Evolutionary conservation across 495 filamentous ascomycete genomes (phyloP), one percentile per base, ranked within the genome.

Genomic region (Podospora comata): DNA sequence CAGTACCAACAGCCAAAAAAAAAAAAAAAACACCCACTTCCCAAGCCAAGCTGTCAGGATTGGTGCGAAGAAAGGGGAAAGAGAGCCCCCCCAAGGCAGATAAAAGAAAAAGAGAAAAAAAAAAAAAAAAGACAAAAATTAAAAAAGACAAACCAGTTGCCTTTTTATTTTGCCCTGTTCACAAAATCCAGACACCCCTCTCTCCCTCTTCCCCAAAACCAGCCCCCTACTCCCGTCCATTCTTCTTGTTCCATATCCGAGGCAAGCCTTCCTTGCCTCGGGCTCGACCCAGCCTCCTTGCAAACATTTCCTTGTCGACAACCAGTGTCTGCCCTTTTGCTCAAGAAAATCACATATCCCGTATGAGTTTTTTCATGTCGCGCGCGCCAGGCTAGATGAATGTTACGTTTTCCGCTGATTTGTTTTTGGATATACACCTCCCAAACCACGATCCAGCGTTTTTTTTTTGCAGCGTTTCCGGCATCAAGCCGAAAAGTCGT

Each of bases 291-390:
- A 18, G 57, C n/a, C n/a, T 48, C 56, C 5, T 34, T 30, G 34
- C 64, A 54, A 48, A 48, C 53, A 1, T 71, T 74, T 70, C 76
- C 67, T 74, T 79, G 70, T 77, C 76, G 79, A 81, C 81, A 83
- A 72, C 79, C 79, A 80, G 80, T 80, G 80, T 78, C 77, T 72
- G 77, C 79, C 75, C 70, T 66, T 66, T 69, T 73, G 55, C 70
- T 74, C 68, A 68, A 65, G 73, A 80, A 65, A 74, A 80, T 79
- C 71, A 72, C 81, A 68, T 76, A 78, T 79, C 78, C 70, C 74
- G 68, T 67, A 64, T 65, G 64, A 67, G 23, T 23, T 1, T 23
- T 61, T 48, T 56, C 15, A 4, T 63, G 19, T 63, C 5, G 5
- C 3, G 18, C 3, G 18, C 27, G 6, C n/a, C 15, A 32, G 72